Evolutionary conservation across 257 asterid genomes (phyloP), one percentile per base, ranked within the genome.

Genomic region (Ocimum tenuiflorum): DNA sequence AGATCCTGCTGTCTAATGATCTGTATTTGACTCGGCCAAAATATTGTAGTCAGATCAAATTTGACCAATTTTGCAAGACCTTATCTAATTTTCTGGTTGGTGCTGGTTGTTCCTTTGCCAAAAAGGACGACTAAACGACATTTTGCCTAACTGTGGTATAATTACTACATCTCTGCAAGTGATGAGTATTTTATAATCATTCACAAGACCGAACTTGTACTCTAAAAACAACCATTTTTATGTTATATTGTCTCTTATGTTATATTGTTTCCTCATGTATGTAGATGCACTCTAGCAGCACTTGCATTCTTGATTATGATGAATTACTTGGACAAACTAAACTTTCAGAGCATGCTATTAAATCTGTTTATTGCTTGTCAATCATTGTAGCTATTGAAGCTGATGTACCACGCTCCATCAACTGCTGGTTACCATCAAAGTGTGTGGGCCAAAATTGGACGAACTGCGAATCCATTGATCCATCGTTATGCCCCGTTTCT

Each of bases 341-440:
- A 67, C 10, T 60, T 41, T 67, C 31, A 49, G 23, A 29, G 8
- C 61, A 53, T 45, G 53, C 15, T 58, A 14, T 62, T 52, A 24
- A 53, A 53, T 71, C 64, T 4, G 19, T 22, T 43, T 43, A 3
- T 54, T 52, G 7, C 20, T 63, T 58, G n/a, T 18, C 33, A 29
- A 59, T 18, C 27, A 19, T 58, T 60, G 81, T 81, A 91, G 96
- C 87, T 92, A 18, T 72, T 94, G 81, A 90, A 90, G 86, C 94
- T 90, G 43, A 94, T 94, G 96, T 94, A 90, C 76, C 83, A 86
- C 17, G 89, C 96, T 70, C 96, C 97, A n/a, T 86, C 88, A 24
- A 87, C 95, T 60, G 95, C 88, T 42, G 70, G 88, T 67, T 89
- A 87, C 77, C 97, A 92, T 75, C 97, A 82, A 79, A 89, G 91